Conservation (phyloP, 192 early-diverging fungal species). For the Mortierella alpina region DNA sequence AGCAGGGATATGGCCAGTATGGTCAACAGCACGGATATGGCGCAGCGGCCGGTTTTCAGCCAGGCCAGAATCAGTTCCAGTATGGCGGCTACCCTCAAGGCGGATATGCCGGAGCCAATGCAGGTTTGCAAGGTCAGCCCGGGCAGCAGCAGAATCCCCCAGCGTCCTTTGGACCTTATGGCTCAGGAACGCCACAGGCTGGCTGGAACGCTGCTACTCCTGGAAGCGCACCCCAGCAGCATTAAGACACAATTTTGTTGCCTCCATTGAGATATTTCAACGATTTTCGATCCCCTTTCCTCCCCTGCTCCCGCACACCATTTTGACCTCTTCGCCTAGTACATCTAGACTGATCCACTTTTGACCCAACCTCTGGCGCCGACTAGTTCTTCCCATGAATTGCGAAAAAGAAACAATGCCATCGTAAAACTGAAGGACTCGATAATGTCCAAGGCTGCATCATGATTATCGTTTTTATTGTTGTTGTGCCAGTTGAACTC, state of each 20-base stretch:
- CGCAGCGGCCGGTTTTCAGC: slow-evolving; percentile 19
- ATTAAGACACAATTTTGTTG: not conserved
- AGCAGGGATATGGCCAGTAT: slow-evolving; percentile 23
- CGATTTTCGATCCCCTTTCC: not conserved
- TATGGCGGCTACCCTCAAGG: slow-evolving; percentile 29
- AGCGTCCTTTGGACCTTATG: slow-evolving; percentile 21
- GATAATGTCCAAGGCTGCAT: too few species aligned
- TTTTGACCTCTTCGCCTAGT: not conserved
- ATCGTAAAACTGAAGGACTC: too few species aligned
- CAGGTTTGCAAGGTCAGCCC: slow-evolving; percentile 22
- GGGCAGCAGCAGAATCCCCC: slow-evolving; percentile 20
- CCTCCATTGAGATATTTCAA: not conserved
- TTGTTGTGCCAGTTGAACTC: not conserved
- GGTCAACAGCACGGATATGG: slow-evolving; percentile 36
- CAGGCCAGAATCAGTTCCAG: slow-evolving; percentile 32
- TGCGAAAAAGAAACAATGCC: too few species aligned
- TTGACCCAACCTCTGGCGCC: too few species aligned
- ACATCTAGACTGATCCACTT: not conserved
- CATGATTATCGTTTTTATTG: not conserved
- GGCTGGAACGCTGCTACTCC: slow-evolving; percentile 32
- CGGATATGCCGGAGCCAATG: slow-evolving; percentile 20
- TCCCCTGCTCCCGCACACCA: not conserved
- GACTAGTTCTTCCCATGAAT: too few species aligned
- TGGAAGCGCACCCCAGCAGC: slow-evolving; percentile 26
- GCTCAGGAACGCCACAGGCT: slow-evolving; percentile 23